phyloP scores from a whole-genome alignment of 345 rosid species.

The Moringa oleifera region DNA sequence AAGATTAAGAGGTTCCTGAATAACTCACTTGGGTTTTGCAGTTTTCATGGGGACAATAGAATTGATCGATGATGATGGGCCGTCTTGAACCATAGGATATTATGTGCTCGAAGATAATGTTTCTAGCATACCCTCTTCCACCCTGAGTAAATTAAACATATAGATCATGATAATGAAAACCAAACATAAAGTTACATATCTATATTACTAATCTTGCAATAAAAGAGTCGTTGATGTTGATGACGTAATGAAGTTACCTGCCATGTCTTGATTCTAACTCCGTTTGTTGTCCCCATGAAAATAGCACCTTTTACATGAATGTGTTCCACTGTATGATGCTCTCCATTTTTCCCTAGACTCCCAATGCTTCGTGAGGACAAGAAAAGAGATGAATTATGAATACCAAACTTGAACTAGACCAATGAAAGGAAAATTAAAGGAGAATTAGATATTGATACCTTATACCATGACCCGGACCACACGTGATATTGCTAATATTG shows the following conservation, averaged over 20 bases:
- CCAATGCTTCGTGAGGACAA: conserved; percentile 29
- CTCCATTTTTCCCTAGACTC: conserved; percentile 36
- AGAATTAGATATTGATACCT: conserved; percentile 23
- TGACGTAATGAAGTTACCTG: conserved; percentile 24
- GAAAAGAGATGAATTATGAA: background rate
- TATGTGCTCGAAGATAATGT: conserved; percentile 33
- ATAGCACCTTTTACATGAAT: conserved; percentile 23
- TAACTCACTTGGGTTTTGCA: conserved; percentile 35
- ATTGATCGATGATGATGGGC: conserved; percentile 56
- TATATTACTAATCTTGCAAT: background rate
- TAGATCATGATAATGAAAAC: background rate
- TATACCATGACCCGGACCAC: conserved; percentile 63
- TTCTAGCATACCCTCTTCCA: conserved; percentile 40
- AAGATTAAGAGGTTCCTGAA: background rate
- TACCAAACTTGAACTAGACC: background rate
- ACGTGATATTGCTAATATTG: conserved; percentile 21
- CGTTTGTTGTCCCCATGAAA: conserved; percentile 34
- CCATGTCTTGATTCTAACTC: conserved; percentile 52
- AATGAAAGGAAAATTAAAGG: background rate
- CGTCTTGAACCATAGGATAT: conserved; percentile 9
- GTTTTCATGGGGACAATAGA: conserved; percentile 35
- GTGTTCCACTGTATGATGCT: conserved; percentile 25
- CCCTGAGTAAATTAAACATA: conserved; percentile 24
- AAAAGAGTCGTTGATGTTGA: background rate
- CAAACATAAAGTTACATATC: background rate